Conservation (phyloP, 2,329 filamentous ascomycete species). For the Talaromyces rugulosus region DNA sequence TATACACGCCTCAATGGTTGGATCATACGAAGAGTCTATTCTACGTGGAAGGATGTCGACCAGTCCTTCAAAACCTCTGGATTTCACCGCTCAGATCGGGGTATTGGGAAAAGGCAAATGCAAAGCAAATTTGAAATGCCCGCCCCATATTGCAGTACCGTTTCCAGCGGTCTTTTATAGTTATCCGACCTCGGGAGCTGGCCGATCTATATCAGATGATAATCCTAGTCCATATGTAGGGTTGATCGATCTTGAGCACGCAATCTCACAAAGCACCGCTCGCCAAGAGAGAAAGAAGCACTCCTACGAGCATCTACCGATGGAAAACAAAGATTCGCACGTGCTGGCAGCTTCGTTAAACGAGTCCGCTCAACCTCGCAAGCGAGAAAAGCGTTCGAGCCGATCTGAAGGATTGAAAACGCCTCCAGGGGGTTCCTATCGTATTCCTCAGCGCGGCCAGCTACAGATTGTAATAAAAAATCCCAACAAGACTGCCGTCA, state of each 20-base stretch:
- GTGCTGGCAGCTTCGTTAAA: neutral
- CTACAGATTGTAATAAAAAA: slow-evolving; percentile 98
- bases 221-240: slow-evolving; percentile 96
- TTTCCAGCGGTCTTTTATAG: slow-evolving; percentile 97
- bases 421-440: slow-evolving; percentile 83
- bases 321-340: slow-evolving; percentile 8
- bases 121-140: slow-evolving; percentile 78
- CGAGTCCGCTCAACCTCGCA: slow-evolving; percentile 36
- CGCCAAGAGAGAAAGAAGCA: slow-evolving; percentile 33
- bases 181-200: slow-evolving; percentile 66
- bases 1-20: slow-evolving; percentile 92
- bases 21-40: slow-evolving; percentile 96
- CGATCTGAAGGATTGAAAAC: slow-evolving; percentile 59
- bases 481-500: slow-evolving; percentile 95
- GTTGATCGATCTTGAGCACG: slow-evolving; percentile 83
- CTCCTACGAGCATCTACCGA: slow-evolving; percentile 19
- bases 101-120: slow-evolving; percentile 87
- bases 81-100: slow-evolving; percentile 93
- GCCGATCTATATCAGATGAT: slow-evolving; percentile 65
- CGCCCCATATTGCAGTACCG: slow-evolving; percentile 81
- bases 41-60: slow-evolving; percentile 94
- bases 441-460: slow-evolving; percentile 90
- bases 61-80: slow-evolving; percentile 82
- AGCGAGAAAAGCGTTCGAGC: slow-evolving; percentile 56
- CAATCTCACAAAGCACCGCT: slow-evolving; percentile 52